A percentile compares a stretch with the other conserved stretches of the same genome.
These are phyloP conservation scores for Fusarium sp. DNA, from an alignment of 2,329 filamentous ascomycete species.

Conservation along the genomic window DNA sequence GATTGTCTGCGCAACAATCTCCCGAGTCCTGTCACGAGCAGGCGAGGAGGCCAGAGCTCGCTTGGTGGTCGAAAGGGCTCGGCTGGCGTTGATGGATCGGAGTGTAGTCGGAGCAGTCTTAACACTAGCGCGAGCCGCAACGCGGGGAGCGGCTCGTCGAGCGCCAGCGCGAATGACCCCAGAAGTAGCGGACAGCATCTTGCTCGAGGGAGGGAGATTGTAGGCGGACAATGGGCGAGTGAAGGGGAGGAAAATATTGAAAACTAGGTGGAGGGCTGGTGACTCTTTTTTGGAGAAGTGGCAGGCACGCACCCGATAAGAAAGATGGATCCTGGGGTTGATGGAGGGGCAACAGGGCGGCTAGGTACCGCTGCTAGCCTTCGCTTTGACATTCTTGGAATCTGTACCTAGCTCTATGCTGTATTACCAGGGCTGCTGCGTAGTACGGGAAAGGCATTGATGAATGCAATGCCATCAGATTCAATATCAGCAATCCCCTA, in stretches of 20 bases:
- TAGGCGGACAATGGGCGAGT: constrained; percentile 18
- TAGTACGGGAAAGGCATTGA: too few relatives aligned
- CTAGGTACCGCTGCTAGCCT: constrained; percentile 11
- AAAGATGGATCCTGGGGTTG: constrained; percentile 8
- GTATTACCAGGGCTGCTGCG: too few relatives aligned
- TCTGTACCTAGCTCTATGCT: too few relatives aligned
- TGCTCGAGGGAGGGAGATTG: constrained; percentile 23
- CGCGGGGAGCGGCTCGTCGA: constrained; percentile 55
- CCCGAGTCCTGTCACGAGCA: constrained; percentile 49
- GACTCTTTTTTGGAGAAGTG: constrained; percentile 18
- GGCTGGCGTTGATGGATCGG: constrained; percentile 45
- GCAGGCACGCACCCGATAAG: constrained; percentile 1
- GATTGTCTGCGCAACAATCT: constrained; percentile 68
- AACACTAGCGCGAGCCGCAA: constrained; percentile 32
- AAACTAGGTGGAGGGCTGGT: constrained; percentile 8
- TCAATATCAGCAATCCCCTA: neutral
- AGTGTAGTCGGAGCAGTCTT: constrained; percentile 40
- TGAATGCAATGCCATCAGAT: neutral
- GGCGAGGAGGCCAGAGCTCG: constrained; percentile 38
- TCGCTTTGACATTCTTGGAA: neutral
- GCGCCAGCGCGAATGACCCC: constrained; percentile 59
- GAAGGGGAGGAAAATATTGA: constrained; percentile 15
- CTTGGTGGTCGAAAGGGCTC: constrained; percentile 45
- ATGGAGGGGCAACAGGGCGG: constrained; percentile 32
- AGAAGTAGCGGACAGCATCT: constrained; percentile 60